Percentiles rank a stretch among this genome's conserved stretches.
Evolutionary conservation across 1,284 basidiomycete genomes (phyloP).

Genomic region (Chalciporus piperatoides): DNA sequence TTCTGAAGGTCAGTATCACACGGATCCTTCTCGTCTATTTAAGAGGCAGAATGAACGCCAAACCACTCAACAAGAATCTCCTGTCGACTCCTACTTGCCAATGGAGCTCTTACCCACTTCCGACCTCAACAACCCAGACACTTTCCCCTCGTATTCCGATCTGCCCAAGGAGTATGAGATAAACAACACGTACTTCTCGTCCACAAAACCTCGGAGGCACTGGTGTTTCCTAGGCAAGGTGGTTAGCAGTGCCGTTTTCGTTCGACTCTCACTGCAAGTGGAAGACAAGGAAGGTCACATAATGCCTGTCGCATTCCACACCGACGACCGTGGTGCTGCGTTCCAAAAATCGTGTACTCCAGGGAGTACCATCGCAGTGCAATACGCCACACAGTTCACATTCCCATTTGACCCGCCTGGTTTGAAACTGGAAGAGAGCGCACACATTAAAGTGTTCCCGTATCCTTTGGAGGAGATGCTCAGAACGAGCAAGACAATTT

Average conservation of each 20-base stretch:
- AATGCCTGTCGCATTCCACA: slow-evolving; percentile 30
- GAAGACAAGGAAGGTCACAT: slow-evolving; percentile 28
- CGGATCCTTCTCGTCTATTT: slow-evolving; percentile 12
- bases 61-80: neutral
- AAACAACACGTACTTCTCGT: slow-evolving; percentile 20
- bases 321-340: slow-evolving; percentile 29
- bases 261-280: slow-evolving; percentile 28
- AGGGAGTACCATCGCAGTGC: slow-evolving; percentile 31
- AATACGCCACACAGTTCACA: slow-evolving; percentile 30
- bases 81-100: slow-evolving; percentile 5
- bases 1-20: slow-evolving; percentile 10
- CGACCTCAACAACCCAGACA: slow-evolving; percentile 26
- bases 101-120: slow-evolving; percentile 24
- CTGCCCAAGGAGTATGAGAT: slow-evolving; percentile 24
- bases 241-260: slow-evolving; percentile 21
- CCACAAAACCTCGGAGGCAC: slow-evolving; percentile 26
- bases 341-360: slow-evolving; percentile 24
- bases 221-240: slow-evolving; percentile 32
- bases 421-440: slow-evolving; percentile 25
- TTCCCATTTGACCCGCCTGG: slow-evolving; percentile 32
- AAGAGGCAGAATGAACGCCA: slow-evolving; percentile 6
- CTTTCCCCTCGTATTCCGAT: slow-evolving; percentile 26
- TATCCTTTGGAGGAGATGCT: slow-evolving; percentile 29
- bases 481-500: slow-evolving; percentile 21
- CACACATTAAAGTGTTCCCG: slow-evolving; percentile 29